Base-by-base conservation (phyloP, 2,329 filamentous ascomycete species). In the Juglanconis sp. region DNA sequence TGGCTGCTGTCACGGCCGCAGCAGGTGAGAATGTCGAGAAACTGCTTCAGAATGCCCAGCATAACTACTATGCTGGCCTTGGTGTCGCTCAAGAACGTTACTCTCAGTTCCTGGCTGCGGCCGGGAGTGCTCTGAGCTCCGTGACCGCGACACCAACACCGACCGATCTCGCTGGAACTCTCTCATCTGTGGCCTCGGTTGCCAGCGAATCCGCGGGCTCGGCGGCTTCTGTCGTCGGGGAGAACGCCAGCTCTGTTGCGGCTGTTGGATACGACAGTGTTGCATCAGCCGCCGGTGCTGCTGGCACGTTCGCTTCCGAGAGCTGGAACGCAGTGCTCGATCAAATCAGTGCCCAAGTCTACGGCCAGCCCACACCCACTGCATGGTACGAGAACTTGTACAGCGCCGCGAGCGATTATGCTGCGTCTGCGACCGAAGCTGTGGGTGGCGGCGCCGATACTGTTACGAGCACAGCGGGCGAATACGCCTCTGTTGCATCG, bases 41-140 rank as follows among this genome's bases (percentile, higher is more conserved):
- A 78, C 83, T 80, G 75, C 84, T 77, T 70, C 85, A 79, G 70
- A 87, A 80, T 77, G 88, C 83, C 50, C 83, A 80, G 66, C 75
- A 81, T 66, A 83, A 86, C 69, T 94, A 94, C 73, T 93, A 92
- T 67, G 88, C 91, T 64, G 90, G 88, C 10, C 74, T 95, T 31
- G 91, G 91, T 34, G 73, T 91, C 49, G 91, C 92, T 1, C 89
- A 96, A 68, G 90, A 87, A 48, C 85, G 88, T 42, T 95, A 95
- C 72, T 86, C 87, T 5, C 87, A 88, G 53, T 94, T 95, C 68
- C 65, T 95, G 2, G 80, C 81, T 11, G 86, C 87, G 4, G 91
- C 90, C 7, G 91, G 89, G 9, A 86, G 83, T 40, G 90, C 87
- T 24, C 78, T 91, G 46, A 87, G 85, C 58, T 79, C 79, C 2